These are phyloP conservation scores for Verruconis gallopava DNA, from an alignment of 2,329 filamentous ascomycete species.

Conservation along the genomic window DNA sequence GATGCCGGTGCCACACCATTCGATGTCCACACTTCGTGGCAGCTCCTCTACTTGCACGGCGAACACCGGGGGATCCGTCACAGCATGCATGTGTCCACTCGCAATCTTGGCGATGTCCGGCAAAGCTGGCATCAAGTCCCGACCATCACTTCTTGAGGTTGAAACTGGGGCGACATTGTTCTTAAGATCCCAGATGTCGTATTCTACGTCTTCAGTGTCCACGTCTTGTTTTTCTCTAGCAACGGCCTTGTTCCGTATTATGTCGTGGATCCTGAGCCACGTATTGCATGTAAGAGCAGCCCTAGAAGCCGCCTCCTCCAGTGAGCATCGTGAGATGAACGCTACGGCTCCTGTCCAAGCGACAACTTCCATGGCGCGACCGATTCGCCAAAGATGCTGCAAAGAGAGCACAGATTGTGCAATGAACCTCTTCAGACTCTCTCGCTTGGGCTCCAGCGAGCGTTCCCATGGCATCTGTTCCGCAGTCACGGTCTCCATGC, in stretches of 20 bases:
- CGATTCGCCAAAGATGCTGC: slow-evolving; percentile 84
- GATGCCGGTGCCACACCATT: slow-evolving; percentile 68
- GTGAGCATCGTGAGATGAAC: slow-evolving; percentile 40
- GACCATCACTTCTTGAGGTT: slow-evolving; percentile 15
- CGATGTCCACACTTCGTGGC: slow-evolving; percentile 59
- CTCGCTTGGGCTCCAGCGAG: slow-evolving; percentile 6
- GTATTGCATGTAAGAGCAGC: slow-evolving; percentile 27
- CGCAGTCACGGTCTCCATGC: slow-evolving; percentile 48
- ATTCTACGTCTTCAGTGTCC: slow-evolving; percentile 29
- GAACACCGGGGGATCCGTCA: slow-evolving; percentile 51
- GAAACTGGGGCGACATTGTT: slow-evolving; percentile 31
- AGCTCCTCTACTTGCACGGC: slow-evolving; percentile 63
- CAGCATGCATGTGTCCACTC: slow-evolving; percentile 7
- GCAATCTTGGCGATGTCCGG: slow-evolving; percentile 15
- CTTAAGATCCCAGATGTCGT: slow-evolving; percentile 54
- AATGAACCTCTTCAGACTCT: slow-evolving; percentile 28
- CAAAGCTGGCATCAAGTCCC: slow-evolving; percentile 29
- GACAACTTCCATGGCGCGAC: slow-evolving; percentile 53
- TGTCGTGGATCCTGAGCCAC: slow-evolving; percentile 29
- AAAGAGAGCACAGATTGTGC: slow-evolving; percentile 59
- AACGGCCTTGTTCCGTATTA: slow-evolving; percentile 24
- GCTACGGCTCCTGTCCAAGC: slow-evolving; percentile 67
- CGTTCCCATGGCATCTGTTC: slow-evolving; percentile 8
- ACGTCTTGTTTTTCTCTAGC: slow-evolving; percentile 32
- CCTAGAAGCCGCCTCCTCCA: slow-evolving; percentile 14